Base-by-base conservation (phyloP, 106 monocot species). In the Ottelia alismoides region DNA sequence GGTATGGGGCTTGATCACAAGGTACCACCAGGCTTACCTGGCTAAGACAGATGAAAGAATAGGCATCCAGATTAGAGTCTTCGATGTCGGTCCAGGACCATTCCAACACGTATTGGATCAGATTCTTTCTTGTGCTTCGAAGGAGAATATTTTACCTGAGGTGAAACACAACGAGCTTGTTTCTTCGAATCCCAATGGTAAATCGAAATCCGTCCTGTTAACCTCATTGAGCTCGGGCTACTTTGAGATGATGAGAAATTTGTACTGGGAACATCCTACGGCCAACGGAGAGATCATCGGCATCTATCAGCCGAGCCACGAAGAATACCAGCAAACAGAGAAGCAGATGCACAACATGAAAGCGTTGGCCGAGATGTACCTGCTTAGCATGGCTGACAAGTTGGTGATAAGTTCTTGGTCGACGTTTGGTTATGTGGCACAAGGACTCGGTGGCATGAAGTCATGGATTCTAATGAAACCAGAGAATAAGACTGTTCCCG, bases 261-360 rank as follows among this genome's bases (percentile, higher is more conserved):
- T 67, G 66, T 74, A 74, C 47, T 52, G 63, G 63, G 57, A 63
- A 55, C 40, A 71, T 48, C 53, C 67, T 7, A 60, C 67, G 14
- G 19, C 45, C 10, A 68, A 45, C 20, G 72, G 81, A 0, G 72
- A 68, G 59, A 44, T 51, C 25, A 53, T 76, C 20, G 61, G 55
- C 11, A 65, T 81, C 6, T 35, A 59, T 47, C 81, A 81, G 49
- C 81, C 81, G 20, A 81, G 76, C 52, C 65, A 81, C 30, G 81
- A 76, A 14, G 76, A 54, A 56, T 1, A 25, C 1, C 65, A 76
- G 53, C 57, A 69, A 22, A 69, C 45, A 32, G 65, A 26, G 20
- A 50, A 49, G 43, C 31, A 46, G 16, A 43, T 40, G 22, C 81
- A 80, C 63, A 65, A 80, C 26, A 61, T 48, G 61, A 73, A 73